Base-by-base conservation (phyloP, 768 basidiomycete species). In the Leccinum aurantiacum region DNA sequence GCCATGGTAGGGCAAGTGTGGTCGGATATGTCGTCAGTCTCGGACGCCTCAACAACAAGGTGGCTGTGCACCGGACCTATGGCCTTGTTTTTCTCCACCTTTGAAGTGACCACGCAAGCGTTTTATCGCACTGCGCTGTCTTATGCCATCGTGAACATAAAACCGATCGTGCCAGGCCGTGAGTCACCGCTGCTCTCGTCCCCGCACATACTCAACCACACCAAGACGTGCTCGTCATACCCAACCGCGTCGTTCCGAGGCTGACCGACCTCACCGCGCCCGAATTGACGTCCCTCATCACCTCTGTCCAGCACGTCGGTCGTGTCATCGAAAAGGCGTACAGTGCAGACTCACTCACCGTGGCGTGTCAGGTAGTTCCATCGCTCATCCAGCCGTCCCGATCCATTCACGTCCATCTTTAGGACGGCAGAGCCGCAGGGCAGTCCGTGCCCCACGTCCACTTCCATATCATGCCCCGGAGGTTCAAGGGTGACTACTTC, bases 81-180 rank as follows among this genome's bases (percentile, higher is more conserved):
- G 47, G 6, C 71, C 38, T 67, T 91, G 29, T 71, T 92, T 54
- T 93, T 93, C 76, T 90, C 90, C 9, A 86, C 88, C 1, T 85
- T 92, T 56, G 90, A 92, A 63, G 90, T 93, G 10, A 85, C 89
- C 6, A 80, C 81, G 46, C 91, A 93, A 69, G 84, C 79, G 0
- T 93, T 95, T 74, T 88, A 89, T 67, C 81, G 84, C 25, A 82
- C 85, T 4, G 65, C 84, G 1, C 79, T 90, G 13, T 85, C 90
- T 0, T 90, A 83, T 73, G 96, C 91, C 2, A 89, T 97, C 62
- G 95, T 98, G 50, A 98, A 98, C 71, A 84, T 97, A 61, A 97
- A 94, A 67, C 96, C 95, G 1, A 87, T 97, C 64, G 86, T 95
- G 9, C 93, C 94, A 44, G 95, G 95, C 52, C 95, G 96, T 98